Evolutionary conservation across 345 rosid species (phyloP), one percentile per base, ranked within the genome.

Genomic region (Salix dunnii): DNA sequence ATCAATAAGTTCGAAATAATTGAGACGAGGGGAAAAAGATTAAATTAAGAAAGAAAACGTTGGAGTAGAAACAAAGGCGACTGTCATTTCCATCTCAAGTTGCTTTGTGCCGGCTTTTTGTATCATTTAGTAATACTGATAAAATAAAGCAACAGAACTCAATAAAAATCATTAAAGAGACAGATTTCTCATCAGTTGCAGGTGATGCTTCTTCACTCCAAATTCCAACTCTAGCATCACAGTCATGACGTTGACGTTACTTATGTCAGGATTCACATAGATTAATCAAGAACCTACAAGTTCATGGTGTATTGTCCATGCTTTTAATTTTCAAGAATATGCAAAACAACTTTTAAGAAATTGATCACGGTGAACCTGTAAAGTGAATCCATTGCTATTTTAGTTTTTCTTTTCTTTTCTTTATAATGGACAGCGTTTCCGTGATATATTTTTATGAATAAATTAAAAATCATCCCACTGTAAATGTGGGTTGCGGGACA

Each of bases 401-500:
- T 35, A 35, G 7, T 35, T 35, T 35, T 35, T n/a, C n/a, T n/a
- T 35, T 35, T 35, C 36, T 35, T 33, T 35, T 35, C 36, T 5
- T 35, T 53, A 18, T 51, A 21, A 51, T 51, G 20, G 21, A 18
- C 5, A 35, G 36, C 36, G 36, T 35, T 35, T 35, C 36, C 36
- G 36, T 35, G 36, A 35, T 7, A 35, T 35, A 35, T 21, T 21
- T 55, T 21, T 58, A n/a, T n/a, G 23, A 8, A 51, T 55, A 55
- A 6, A 55, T 2, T 3, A n/a, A 58, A n/a, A n/a, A 60, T 31
- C 31, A 73, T 66, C 66, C 49, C 49, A 67, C 51, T 7, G 4
- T 18, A 46, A 30, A 33, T 42, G 66, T 31, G 62, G 64, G 33
- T 28, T 16, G 81, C 27, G 82, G 82, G 72, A 40, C 67, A 63